phyloP scores from a whole-genome alignment of 441 rosid species.

The Gossypium gossypioides region DNA sequence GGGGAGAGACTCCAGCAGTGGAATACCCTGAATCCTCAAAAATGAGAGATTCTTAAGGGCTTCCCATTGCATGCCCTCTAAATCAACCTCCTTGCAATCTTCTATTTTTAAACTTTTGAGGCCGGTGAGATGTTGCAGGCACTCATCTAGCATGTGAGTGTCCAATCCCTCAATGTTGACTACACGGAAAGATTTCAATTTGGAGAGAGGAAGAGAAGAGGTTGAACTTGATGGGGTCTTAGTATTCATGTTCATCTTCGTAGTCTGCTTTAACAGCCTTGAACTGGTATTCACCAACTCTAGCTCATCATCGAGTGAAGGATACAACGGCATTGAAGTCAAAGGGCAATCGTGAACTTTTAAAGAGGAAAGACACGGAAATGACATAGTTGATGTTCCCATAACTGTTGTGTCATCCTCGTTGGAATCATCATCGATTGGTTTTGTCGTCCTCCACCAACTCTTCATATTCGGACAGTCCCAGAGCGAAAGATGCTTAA shows the following conservation, averaged over 20 bases:
- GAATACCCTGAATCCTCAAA: too few relatives aligned
- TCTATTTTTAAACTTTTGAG: neutral
- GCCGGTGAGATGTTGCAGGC: neutral
- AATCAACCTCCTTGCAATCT: neutral
- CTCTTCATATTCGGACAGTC: neutral
- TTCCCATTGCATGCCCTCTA: neutral
- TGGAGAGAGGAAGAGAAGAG: neutral
- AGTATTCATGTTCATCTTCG: neutral
- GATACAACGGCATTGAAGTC: neutral
- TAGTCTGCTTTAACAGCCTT: neutral
- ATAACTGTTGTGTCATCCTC: neutral
- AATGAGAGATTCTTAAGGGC: neutral
- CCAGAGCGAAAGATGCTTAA: fast-evolving
- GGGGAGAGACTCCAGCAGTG: too few relatives aligned
- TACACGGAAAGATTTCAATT: neutral
- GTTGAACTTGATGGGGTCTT: neutral
- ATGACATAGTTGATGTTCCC: neutral
- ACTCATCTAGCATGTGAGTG: too few relatives aligned
- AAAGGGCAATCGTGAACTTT: neutral
- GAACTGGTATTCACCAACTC: neutral
- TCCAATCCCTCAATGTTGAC: neutral
- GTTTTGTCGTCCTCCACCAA: neutral
- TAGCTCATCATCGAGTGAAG: neutral
- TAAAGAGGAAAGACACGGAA: neutral
- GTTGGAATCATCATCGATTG: neutral